Conservation (phyloP, 2,329 filamentous ascomycete species). For the Capronia coronata region DNA sequence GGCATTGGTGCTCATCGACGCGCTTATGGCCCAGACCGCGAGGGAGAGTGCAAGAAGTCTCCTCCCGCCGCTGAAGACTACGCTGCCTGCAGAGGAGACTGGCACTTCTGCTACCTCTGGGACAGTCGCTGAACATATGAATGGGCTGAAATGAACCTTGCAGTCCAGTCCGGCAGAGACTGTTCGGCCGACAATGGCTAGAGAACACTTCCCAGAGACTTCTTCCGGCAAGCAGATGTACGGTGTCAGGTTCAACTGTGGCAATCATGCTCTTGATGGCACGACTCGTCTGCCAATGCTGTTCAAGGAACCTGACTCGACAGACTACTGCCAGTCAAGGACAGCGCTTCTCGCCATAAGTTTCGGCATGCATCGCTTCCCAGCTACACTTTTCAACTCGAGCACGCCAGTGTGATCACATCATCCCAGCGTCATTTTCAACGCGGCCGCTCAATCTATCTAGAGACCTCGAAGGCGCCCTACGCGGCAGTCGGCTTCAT, state of each 20-base stretch:
- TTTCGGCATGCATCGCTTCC: background rate
- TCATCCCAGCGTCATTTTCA: background rate
- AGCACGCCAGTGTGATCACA: background rate
- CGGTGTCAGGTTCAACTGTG: too few species aligned
- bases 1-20: constrained; percentile 78
- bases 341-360: background rate
- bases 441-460: background rate
- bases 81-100: constrained; percentile 21
- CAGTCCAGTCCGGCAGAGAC: too few species aligned
- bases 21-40: constrained; percentile 72
- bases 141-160: constrained; percentile 7
- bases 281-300: too few species aligned
- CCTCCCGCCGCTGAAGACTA: constrained; percentile 21
- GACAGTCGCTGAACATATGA: constrained; percentile 17
- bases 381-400: background rate
- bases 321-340: too few species aligned
- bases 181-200: too few species aligned
- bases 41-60: constrained; percentile 42
- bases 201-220: too few species aligned
- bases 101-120: constrained; percentile 21
- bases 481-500: background rate
- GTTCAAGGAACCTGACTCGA: background rate
- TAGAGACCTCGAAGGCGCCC: background rate
- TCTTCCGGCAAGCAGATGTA: too few species aligned
- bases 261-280: too few species aligned